Evolutionary conservation across 1,284 basidiomycete species (phyloP), one percentile per base, ranked within the genome.

Genomic region (Chalciporus piperatoides): DNA sequence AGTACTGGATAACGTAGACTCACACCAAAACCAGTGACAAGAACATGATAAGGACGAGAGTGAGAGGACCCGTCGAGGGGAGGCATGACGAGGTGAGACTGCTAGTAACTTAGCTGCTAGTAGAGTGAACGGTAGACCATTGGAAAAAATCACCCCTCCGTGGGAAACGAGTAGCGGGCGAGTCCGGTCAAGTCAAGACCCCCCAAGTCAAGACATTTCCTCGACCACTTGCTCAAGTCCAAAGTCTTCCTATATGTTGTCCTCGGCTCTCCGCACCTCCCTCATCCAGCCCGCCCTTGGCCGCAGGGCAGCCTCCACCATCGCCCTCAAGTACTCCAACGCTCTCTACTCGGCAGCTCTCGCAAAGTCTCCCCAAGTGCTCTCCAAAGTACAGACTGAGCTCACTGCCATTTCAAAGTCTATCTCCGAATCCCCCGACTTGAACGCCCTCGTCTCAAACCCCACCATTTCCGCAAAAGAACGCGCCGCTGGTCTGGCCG

Each of bases 261-360:
- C 57, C 46, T 54, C 62, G 23, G 45, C 51, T 12, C 66, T 79
- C 58, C 71, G 76, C 55, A 64, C 75, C 47, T 67, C 78, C 56
- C 61, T 72, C 55, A 75, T 76, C 59, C 68, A 76, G 52, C 64
- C 71, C 38, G 56, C 65, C 52, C 69, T 70, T 35, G 75, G 75
- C 51, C 63, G 79, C 54, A 84, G 88, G 45, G 79, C 83, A 21
- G 87, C 83, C 46, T 88, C 86, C 30, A 71, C 78, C 53, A 84
- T 91, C 58, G 82, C 90, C 41, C 75, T 82, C 69, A 98, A 97
- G 74, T 99, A 99, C 73, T 96, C 97, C 56, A 88, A 90, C 53
- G 96, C 97, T 24, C 81, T 91, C 57, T 99, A 91, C 75, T 82
- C 86, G 47, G 96, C 96, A 48, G 94, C 97, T 15, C 82, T 94